Base-by-base conservation (phyloP, 208 protist genomes). In the Leishmania gerbilli region DNA sequence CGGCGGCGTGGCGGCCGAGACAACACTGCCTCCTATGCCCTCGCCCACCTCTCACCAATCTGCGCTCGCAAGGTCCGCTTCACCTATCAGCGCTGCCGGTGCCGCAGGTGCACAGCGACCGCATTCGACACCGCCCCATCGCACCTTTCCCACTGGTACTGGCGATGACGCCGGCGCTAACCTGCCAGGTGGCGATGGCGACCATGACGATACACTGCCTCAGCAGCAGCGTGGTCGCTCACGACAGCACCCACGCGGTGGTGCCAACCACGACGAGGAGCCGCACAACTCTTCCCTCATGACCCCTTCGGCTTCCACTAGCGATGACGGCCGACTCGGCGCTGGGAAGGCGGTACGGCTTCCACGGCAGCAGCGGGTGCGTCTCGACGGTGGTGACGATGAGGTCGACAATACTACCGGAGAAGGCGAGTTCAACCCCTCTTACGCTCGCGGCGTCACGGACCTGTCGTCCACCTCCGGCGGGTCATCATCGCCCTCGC, bases 361-460 rank as follows among this genome's bases (percentile, higher is more conserved):
- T 47, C 55, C 8, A 40, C 55, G 17, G 37, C 34, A 62, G 15
- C 81, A 55, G 56, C n/a, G 68, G 19, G 56, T 37, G 19, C 31
- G 34, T 37, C 31, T 34, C 42, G 13, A 15, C 7, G 42, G 45
- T 24, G 55, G 27, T 27, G 74, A 62, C 34, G 27, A 9, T 51
- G 55, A 55, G 27, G 62, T 19, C 11, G 51, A 68, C 15, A 51
- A 45, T n/a, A n/a, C 27, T 19, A 62, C 21, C n/a, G 58, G 71
- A 42, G 81, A 79, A 21, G 76, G 45, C 17, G 76, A 81, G 27
- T 67, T 81, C 58, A 74, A 79, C 58, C 82, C 82, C 2, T 86
- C 82, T 34, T 86, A 86, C 82, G 79, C 82, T 31, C 82, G 77
- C 34, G 82, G 82, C 15, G 79, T 79, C 21, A 80, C 45, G 3